Base-by-base conservation (phyloP, 169 alveolate species). In the Plasmodium inui region DNA sequence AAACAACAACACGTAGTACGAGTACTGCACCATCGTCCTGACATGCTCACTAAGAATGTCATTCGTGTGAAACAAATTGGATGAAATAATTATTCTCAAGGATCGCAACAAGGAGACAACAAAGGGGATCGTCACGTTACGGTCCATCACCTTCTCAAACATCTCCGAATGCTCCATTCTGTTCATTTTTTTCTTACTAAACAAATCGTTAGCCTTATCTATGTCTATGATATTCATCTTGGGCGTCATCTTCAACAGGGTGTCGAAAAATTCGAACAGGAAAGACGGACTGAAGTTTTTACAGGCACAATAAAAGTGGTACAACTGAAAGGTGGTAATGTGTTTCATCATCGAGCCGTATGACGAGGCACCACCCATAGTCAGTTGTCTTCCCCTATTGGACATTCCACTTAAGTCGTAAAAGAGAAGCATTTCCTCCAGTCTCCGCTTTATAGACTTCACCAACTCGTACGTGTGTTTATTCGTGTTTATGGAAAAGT, bases 241-340 rank as follows among this genome's bases (percentile, higher is more conserved):
- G 0, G 93, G 93, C 4, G 93, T 86, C 30, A 86, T 19, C 70
- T 86, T 86, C 39, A 86, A n/a, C 70, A 86, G 41, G 30, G 70
- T 32, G 44, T 86, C 82, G 12, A 57, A 74, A 78, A 86, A 86
- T 22, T 41, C 81, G 14, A 86, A 86, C 14, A 86, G 30, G 80
- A 86, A 86, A 26, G 93, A 53, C 1, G 93, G 93, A 28, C 93
- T 86, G 37, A 74, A 86, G 55, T 86, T 86, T 12, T 78, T 74
- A 86, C 93, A 86, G 4, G 82, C 81, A 55, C 93, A 73, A 76
- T 86, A 86, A 86, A 86, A 86, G 71, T 86, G 44, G 30, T 86
- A 70, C 30, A 86, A 55, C 67, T 86, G 79, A 57, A 86, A 86
- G 1, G 74, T 74, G 44, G 86, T 26, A 53, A 86, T 86, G 41